Conservation (phyloP, 495 filamentous ascomycete species). For the Neurospora tetraspora region DNA sequence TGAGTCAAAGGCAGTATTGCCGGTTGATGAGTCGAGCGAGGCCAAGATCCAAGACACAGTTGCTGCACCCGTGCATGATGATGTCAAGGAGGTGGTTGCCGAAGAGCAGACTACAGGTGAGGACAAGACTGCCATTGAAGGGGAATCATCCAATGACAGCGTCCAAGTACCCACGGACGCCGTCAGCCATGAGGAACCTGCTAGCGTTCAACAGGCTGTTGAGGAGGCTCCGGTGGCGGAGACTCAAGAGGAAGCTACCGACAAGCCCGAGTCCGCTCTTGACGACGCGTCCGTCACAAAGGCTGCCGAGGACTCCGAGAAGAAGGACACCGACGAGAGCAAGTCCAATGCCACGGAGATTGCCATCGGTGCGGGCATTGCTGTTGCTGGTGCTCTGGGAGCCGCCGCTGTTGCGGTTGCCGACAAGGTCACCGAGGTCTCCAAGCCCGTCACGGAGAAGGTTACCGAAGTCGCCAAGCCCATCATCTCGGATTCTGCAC, state of each 20-base stretch:
- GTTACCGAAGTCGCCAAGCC: constrained; percentile 3
- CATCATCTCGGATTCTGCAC: not conserved
- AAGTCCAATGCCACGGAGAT: constrained; percentile 11
- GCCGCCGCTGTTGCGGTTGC: constrained; percentile 14
- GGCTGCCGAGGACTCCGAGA: constrained; percentile 2
- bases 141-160: not conserved
- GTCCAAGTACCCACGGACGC: not conserved
- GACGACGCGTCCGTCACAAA: constrained; percentile 5
- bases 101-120: constrained; percentile 1
- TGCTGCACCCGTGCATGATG: not conserved
- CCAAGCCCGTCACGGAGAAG: constrained; percentile 7
- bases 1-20: not conserved
- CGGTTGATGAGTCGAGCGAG: constrained; percentile 1
- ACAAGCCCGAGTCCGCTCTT: constrained; percentile 2
- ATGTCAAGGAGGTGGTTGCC: not conserved
- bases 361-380: constrained; percentile 15
- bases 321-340: not conserved
- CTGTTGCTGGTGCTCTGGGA: constrained; percentile 11
- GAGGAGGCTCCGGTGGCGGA: constrained; percentile 1
- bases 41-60: constrained; percentile 2
- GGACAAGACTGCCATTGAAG: constrained; percentile 1
- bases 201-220: not conserved
- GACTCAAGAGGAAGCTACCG: constrained; percentile 1
- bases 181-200: not conserved
- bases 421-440: constrained; percentile 4